These are phyloP conservation scores for Sclerotinia glacialis DNA, from an alignment of 2,329 filamentous ascomycete species.

Conservation along the genomic window DNA sequence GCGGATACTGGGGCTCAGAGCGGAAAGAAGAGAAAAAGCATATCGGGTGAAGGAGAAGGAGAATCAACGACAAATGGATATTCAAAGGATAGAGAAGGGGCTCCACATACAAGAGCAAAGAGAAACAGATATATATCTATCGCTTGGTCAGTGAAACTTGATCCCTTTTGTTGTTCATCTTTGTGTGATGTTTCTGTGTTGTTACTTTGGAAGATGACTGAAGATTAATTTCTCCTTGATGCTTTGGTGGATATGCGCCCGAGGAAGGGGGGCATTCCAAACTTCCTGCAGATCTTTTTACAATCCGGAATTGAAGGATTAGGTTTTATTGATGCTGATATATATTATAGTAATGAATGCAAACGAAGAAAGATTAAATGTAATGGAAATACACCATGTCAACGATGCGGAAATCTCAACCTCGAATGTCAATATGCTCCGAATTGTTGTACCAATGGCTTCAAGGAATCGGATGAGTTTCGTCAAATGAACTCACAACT, in stretches of 20 bases:
- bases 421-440: constrained; percentile 64
- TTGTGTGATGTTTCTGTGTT: not conserved
- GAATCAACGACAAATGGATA: constrained; percentile 22
- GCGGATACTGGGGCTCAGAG: constrained; percentile 33
- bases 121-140: constrained; percentile 42
- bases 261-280: not conserved
- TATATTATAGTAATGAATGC: constrained; percentile 57
- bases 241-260: not conserved
- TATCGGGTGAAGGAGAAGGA: constrained; percentile 26
- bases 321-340: constrained; percentile 7
- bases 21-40: constrained; percentile 39
- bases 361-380: constrained; percentile 75
- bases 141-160: constrained; percentile 36
- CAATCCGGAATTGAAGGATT: not conserved
- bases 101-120: constrained; percentile 38
- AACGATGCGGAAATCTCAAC: constrained; percentile 66
- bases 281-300: not conserved
- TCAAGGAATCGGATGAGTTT: constrained; percentile 92
- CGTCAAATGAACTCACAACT: constrained; percentile 76
- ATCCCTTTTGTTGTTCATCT: not conserved
- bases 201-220: not conserved
- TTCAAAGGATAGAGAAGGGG: constrained; percentile 17
- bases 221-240: not conserved
- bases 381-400: constrained; percentile 66
- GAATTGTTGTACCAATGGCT: constrained; percentile 69